Evolutionary conservation across 2,329 filamentous ascomycete species (phyloP).

Genomic region (Alternaria infectoria): DNA sequence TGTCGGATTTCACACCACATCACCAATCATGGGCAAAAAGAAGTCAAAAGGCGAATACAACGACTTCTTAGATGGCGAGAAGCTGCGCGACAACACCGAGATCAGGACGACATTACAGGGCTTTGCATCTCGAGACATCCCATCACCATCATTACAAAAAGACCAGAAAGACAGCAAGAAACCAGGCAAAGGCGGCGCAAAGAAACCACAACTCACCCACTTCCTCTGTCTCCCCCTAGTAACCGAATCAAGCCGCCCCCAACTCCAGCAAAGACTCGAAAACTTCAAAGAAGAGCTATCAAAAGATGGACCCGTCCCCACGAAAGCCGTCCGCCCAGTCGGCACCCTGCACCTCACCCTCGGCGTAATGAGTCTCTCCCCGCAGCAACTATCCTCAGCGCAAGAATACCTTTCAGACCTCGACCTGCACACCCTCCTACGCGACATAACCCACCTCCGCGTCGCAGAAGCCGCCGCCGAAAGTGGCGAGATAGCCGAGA

Average conservation of each 20-base stretch:
- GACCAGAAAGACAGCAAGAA: slow-evolving; percentile 16
- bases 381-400: slow-evolving; percentile 57
- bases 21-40: slow-evolving; percentile 39
- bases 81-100: slow-evolving; percentile 35
- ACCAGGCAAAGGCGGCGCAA: slow-evolving; percentile 24
- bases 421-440: slow-evolving; percentile 47
- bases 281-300: slow-evolving; percentile 64
- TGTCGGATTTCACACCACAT: background rate
- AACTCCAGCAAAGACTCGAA: slow-evolving; percentile 68
- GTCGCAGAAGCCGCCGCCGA: slow-evolving; percentile 22
- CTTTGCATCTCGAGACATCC: slow-evolving; percentile 12
- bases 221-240: slow-evolving; percentile 79
- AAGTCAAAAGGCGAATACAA: slow-evolving; percentile 39
- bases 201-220: slow-evolving; percentile 66
- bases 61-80: slow-evolving; percentile 44
- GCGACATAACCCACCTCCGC: slow-evolving; percentile 20
- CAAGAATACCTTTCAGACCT: slow-evolving; percentile 49
- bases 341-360: slow-evolving; percentile 86
- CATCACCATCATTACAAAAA: slow-evolving; percentile 16
- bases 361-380: slow-evolving; percentile 78
- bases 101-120: slow-evolving; percentile 33
- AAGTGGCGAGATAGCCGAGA: slow-evolving; percentile 38
- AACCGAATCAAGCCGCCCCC: slow-evolving; percentile 64
- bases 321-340: slow-evolving; percentile 73
- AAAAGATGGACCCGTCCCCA: slow-evolving; percentile 57